phyloP scores from a whole-genome alignment of 257 asterid species.

The Linderniella brevidens region DNA sequence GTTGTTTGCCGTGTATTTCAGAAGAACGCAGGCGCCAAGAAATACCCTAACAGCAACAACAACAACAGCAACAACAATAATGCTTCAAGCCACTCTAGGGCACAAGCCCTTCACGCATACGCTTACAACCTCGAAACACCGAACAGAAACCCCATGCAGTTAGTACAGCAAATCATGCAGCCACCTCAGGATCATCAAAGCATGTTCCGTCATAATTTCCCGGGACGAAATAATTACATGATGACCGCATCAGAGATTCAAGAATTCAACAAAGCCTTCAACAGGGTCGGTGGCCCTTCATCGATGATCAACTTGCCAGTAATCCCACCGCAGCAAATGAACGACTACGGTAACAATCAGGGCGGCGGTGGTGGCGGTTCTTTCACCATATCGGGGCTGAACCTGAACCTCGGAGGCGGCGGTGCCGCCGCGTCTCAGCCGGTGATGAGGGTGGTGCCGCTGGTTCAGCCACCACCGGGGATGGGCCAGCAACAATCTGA shows the following conservation, averaged over 20 bases:
- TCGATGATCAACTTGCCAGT: constrained; percentile 26
- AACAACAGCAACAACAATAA: constrained; percentile 22
- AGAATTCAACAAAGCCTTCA: constrained; percentile 26
- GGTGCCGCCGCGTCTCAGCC: constrained; percentile 20
- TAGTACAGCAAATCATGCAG: constrained; percentile 23
- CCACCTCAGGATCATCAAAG: no score
- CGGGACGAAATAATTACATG: constrained; percentile 25
- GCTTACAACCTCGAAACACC: constrained; percentile 29
- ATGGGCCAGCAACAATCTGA: constrained; percentile 19
- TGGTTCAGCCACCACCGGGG: constrained; percentile 13
- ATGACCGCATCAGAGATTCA: constrained; percentile 45
- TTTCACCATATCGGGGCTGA: constrained; percentile 67
- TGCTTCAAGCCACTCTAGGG: no score
- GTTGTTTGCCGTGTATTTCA: constrained; percentile 89
- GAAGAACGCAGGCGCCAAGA: constrained; percentile 55
- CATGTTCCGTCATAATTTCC: constrained; percentile 26
- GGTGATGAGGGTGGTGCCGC: constrained; percentile 24
- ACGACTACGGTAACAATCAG: constrained; percentile 16
- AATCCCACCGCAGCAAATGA: constrained; percentile 19
- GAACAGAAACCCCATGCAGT: constrained; percentile 25
- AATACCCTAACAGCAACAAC: constrained; percentile 42
- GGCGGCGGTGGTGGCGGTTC: constrained; percentile 10
- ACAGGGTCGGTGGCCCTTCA: constrained; percentile 15
- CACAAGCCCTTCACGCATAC: constrained; percentile 14
- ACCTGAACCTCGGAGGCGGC: constrained; percentile 44